Evolutionary conservation across 192 early-diverging fungal genomes (phyloP), one percentile per base, ranked within the genome.

Genomic region (Coemansia sp.): DNA sequence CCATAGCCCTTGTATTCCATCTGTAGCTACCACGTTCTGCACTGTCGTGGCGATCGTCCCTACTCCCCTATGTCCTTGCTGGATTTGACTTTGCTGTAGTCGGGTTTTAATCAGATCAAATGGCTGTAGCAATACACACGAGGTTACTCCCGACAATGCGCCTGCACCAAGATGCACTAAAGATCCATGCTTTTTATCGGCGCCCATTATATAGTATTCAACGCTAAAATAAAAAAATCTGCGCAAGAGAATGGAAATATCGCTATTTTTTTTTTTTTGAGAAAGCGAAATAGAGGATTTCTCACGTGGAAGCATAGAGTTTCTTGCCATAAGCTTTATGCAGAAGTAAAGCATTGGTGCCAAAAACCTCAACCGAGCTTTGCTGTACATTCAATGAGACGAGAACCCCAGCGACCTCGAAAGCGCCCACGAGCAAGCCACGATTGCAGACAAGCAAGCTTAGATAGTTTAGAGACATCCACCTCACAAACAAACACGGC

Each of bases 21-120:
- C 70, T 12, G 43, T 53, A 10, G 60, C 62, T 14, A 94, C 65
- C 18, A 93, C 85, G 7, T 83, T 68, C 42, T 62, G 72, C 19
- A 87, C 76, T 2, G 85, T 86, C 11, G 63, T 73, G 41, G 81
- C 65, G 3, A 70, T 48, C 8, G 61, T 37, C 19, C 37, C 38
- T 14, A 49, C 16, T 9, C 38, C 38, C 20, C 20, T 21, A 19
- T 37, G 38, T 3, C 38, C 69, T 53, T 39, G 77, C 42, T 37
- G 37, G 36, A 44, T 48, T 36, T 65, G 65, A 18, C 49, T 65
- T 56, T 89, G 88, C 52, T 91, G 89, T 15, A 91, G 57, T 0
- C 90, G 83, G 0, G 90, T 91, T 57, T 91, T 91, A 53, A 91
- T 62, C 36, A 97, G 74, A 66, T 97, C 94, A 19, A 97, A 84